Base-by-base conservation (phyloP, 2,329 filamentous ascomycete genomes). In the Bipolaris bicolor region DNA sequence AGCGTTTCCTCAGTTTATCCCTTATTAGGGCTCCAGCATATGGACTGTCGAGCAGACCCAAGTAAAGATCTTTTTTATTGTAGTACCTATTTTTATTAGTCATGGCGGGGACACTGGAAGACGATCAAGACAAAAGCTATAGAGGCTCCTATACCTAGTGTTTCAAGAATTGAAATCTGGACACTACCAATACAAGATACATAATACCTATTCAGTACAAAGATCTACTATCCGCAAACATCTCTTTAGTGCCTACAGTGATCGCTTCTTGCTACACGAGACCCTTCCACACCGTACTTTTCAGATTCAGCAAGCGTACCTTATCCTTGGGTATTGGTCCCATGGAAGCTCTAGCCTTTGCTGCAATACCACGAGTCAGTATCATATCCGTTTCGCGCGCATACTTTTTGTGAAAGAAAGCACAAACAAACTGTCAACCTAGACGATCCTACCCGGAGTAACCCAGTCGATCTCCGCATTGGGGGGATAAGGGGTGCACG, bases 11-110 rank as follows among this genome's bases (percentile, higher is more conserved):
- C 46, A 49, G 20, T 44, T 20, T 39, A 40, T 37, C 24, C 36
- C 47, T 41, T 31, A 34, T 37, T 48, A 34, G 48, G 47, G 53
- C 61, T 58, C 58, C 48, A 58, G 56, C 51, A 52, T 58, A 55
- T 7, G 54, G 24, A 33, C 55, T 57, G 55, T 57, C 9, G 55
- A 54, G 50, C 55, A 36, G 29, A 49, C 24, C 16, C 31, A 34
- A 26, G 26, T 31, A 39, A 29, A 29, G 26, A 18, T 29, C 31
- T 37, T 49, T 60, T 29, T 57, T 31, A 37, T 45, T 37, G 2
- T 59, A 49, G 45, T 52, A 39, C 49, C 6, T 49, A 43, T 43
- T 52, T 43, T 49, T 41, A 41, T 13, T 36, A 29, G 20, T 53
- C 31, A 33, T 33, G n/a, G 37, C 24, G 48, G 22, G 31, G 6